phyloP scores from a whole-genome alignment of 805 yeast genomes.

The Candida suzukii region DNA sequence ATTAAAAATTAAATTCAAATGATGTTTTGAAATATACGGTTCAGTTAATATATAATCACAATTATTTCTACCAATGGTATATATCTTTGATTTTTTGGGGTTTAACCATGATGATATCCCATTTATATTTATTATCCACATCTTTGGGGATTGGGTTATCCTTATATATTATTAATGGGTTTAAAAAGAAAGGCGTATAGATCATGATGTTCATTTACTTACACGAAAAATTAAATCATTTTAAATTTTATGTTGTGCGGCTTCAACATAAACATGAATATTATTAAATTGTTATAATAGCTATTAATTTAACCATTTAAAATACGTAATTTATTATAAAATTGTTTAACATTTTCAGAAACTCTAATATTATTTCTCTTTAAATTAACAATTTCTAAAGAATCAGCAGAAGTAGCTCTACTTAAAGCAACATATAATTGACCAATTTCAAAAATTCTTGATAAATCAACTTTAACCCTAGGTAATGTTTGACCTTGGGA shows the following conservation, averaged over 20 bases:
- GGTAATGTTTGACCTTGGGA: conserved; percentile 81
- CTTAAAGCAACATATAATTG: conserved; percentile 81
- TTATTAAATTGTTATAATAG: background rate
- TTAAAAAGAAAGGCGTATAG: too few species aligned
- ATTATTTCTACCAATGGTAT: conserved; percentile 2
- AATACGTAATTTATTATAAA: conserved; percentile 43
- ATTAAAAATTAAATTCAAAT: background rate
- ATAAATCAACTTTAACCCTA: conserved; percentile 61
- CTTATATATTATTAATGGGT: too few species aligned
- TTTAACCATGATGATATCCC: too few species aligned
- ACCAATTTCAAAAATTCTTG: conserved; percentile 67
- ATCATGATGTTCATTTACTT: too few species aligned
- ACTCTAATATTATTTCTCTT: conserved; percentile 50
- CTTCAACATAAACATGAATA: background rate
- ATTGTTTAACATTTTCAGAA: conserved; percentile 51
- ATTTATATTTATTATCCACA: background rate
- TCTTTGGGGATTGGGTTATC: too few species aligned
- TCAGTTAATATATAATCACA: background rate
- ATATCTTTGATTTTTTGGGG: too few species aligned
- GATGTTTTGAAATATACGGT: conserved; percentile 2
- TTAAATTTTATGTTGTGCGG: too few species aligned
- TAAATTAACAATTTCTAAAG: conserved; percentile 61
- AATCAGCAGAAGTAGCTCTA: conserved; percentile 64
- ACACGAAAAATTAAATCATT: too few species aligned
- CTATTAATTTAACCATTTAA: background rate